Percentiles rank a stretch among this genome's conserved stretches.
Evolutionary conservation across 2,329 filamentous ascomycete species (phyloP).

Genomic region (Pestalotiopsis sp.): DNA sequence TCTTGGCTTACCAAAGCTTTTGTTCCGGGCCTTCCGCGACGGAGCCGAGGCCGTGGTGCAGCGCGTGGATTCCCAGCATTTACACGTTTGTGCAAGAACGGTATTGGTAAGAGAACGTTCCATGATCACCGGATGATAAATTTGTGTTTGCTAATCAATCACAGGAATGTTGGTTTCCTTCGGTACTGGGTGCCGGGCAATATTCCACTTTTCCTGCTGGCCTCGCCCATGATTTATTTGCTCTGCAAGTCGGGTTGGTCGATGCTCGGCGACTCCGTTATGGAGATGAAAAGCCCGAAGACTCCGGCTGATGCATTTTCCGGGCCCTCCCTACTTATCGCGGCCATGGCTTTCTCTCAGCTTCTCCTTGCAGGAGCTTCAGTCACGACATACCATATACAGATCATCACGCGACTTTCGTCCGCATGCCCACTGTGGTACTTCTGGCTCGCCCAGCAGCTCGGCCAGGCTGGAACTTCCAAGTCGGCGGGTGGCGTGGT

Average conservation of each 20-base stretch:
- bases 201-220: slow-evolving; percentile 83
- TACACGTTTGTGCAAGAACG: slow-evolving; percentile 86
- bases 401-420: slow-evolving; percentile 87
- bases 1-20: slow-evolving; percentile 72
- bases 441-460: slow-evolving; percentile 67
- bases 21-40: slow-evolving; percentile 47
- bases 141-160: slow-evolving; percentile 14
- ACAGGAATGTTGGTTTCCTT: slow-evolving; percentile 84
- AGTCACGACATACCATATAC: slow-evolving; percentile 83
- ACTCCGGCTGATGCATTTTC: not conserved
- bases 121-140: slow-evolving; percentile 12
- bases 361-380: slow-evolving; percentile 71
- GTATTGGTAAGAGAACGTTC: slow-evolving; percentile 74
- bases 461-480: slow-evolving; percentile 35
- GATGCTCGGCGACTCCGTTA: slow-evolving; percentile 21
- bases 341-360: slow-evolving; percentile 71
- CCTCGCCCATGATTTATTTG: slow-evolving; percentile 73
- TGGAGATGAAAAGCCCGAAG: not conserved
- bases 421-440: slow-evolving; percentile 93
- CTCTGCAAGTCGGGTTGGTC: slow-evolving; percentile 63
- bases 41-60: slow-evolving; percentile 72
- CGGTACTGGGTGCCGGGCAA: slow-evolving; percentile 90
- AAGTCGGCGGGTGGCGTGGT: slow-evolving; percentile 44
- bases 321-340: slow-evolving; percentile 35
- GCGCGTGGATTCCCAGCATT: slow-evolving; percentile 74